phyloP scores from a whole-genome alignment of 805 yeast genomes.

The Phaffomyces opuntiae region DNA sequence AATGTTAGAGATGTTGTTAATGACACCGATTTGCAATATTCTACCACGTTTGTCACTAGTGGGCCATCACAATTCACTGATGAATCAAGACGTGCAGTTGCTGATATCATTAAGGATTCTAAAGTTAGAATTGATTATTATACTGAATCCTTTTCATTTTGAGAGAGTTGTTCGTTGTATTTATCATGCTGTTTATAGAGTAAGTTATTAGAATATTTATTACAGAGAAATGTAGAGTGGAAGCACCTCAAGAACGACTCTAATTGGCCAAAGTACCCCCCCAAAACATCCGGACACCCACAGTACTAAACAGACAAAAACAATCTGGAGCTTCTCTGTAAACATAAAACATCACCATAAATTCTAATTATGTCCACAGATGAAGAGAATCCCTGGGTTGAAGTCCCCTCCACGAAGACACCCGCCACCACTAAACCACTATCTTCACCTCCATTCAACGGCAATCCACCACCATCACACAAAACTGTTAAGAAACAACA shows the following conservation, averaged over 20 bases:
- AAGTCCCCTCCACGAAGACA: background rate
- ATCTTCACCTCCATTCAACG: background rate
- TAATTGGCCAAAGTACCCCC: no score
- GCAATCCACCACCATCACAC: background rate
- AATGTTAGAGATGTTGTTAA: conserved; percentile 7
- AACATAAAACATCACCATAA: background rate
- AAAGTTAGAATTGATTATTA: conserved; percentile 25
- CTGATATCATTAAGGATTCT: conserved; percentile 28
- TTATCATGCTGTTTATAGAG: background rate
- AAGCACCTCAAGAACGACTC: no score
- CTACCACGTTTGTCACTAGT: conserved; percentile 46
- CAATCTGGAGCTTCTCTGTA: background rate
- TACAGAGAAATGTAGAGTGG: no score
- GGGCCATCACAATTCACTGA: conserved; percentile 59
- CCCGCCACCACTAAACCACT: background rate
- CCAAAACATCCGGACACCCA: no score
- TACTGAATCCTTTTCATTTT: conserved; percentile 24
- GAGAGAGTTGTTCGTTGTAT: background rate
- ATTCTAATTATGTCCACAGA: background rate
- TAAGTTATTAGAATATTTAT: no score
- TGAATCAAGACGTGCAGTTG: conserved; percentile 42
- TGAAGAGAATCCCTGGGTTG: conserved; percentile 19
- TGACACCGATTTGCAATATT: conserved; percentile 28
- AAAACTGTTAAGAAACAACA: no score
- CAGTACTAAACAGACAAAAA: no score